phyloP scores from a whole-genome alignment of 2,329 filamentous ascomycete species.

The Cladorrhinum sp. region DNA sequence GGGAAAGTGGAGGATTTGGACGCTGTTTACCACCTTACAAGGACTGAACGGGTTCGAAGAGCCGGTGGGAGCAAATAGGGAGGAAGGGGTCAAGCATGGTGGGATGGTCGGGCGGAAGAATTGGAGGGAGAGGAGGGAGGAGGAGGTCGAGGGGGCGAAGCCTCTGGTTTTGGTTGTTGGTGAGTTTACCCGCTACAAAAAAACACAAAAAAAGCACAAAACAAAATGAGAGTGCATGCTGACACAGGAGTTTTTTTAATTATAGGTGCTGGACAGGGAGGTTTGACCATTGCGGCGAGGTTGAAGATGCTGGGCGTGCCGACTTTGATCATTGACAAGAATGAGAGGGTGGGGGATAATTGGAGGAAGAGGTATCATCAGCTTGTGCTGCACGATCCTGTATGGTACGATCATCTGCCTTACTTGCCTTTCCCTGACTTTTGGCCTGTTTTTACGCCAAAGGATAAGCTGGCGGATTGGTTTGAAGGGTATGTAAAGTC shows the following conservation, averaged over 20 bases:
- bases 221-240: neutral
- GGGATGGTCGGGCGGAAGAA: conserved; percentile 46
- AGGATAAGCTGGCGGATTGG: conserved; percentile 64
- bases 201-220: too few species aligned
- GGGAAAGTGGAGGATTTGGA: conserved; percentile 54
- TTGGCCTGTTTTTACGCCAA: conserved; percentile 66
- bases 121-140: conserved; percentile 49
- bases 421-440: conserved; percentile 59
- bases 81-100: conserved; percentile 49
- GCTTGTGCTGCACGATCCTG: conserved; percentile 61
- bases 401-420: conserved; percentile 57
- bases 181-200: too few species aligned
- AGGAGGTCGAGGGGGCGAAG: conserved; percentile 41
- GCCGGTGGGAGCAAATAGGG: conserved; percentile 37
- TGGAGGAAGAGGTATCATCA: conserved; percentile 58
- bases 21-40: conserved; percentile 49
- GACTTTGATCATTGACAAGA: conserved; percentile 51
- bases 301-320: conserved; percentile 54
- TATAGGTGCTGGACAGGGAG: conserved; percentile 54
- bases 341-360: conserved; percentile 54
- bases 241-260: conserved; percentile 7
- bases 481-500: conserved; percentile 60
- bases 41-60: conserved; percentile 47
- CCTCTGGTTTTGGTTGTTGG: conserved; percentile 58
- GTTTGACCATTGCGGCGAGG: conserved; percentile 50